Base-by-base conservation (phyloP, 2,329 filamentous ascomycete genomes). In the Ophiostoma montium region DNA sequence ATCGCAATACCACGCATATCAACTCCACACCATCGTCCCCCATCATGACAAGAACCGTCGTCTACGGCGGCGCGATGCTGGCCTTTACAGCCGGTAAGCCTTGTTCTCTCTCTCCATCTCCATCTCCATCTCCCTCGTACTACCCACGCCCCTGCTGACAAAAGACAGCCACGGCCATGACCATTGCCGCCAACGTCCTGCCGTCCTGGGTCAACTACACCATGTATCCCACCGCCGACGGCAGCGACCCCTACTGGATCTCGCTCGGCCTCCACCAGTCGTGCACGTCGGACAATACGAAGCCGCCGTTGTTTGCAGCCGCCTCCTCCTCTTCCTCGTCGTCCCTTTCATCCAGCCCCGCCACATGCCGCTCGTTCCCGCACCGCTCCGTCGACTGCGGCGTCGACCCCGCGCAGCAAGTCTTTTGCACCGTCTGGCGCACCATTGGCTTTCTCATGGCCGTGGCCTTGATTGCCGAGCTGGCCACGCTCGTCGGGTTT, bases 361-460 rank as follows among this genome's bases (percentile, higher is more conserved):
- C 68, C n/a, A 64, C 67, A 43, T 89, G 84, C 63, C 70, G 70
- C 21, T 66, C 70, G 31, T 92, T 88, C 63, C 86, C 86, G 55
- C 67, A 74, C 48, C 70, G 76, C 50, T 80, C 86, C 61, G 13
- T 15, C 31, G 70, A 76, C 53, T 82, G 87, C 64, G 50, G 70
- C 49, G 74, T 72, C 57, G 75, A 78, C 47, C 76, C 82, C 57
- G 74, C 78, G 47, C 44, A 52, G 48, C 51, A 48, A 30, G 78
- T 80, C 59, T 95, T 96, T 67, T 96, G 92, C 70, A 84, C 80
- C 58, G 84, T 94, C 74, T 98, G 90, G 90, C 77, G 85, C 52
- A 86, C 80, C 23, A 80, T 87, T 33, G 88, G 86, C 21, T 96
- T 95, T 66, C 67, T 95, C 55, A 87, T 94, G 69, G 85, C 82